Evolutionary conservation across 2,329 filamentous ascomycete species (phyloP).

Genomic region (Trichophaea hybrida): DNA sequence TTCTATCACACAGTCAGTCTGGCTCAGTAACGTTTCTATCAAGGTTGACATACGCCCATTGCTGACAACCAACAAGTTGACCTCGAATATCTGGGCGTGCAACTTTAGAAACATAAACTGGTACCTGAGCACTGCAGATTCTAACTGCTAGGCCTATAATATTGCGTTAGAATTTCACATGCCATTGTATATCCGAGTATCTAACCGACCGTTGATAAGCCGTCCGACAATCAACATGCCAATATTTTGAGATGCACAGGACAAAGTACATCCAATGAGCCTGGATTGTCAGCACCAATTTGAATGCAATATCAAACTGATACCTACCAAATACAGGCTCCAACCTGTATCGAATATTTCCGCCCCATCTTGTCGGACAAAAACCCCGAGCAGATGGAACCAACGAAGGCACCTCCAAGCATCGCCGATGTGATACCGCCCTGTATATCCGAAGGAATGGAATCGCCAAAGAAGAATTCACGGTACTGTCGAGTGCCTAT

Average conservation of each 20-base stretch:
- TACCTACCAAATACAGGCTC: constrained; percentile 34
- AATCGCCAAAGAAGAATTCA: constrained; percentile 39
- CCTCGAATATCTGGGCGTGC: constrained; percentile 34
- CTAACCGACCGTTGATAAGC: constrained; percentile 29
- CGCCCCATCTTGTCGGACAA: constrained; percentile 44
- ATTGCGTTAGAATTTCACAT: not conserved
- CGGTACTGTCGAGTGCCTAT: constrained; percentile 25
- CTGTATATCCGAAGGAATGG: constrained; percentile 34
- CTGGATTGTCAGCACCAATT: constrained; percentile 5
- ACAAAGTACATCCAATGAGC: constrained; percentile 31
- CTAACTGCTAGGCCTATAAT: constrained; percentile 28
- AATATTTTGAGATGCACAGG: constrained; percentile 28
- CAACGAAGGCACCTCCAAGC: constrained; percentile 55
- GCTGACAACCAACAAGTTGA: constrained; percentile 34
- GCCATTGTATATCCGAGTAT: constrained; percentile 5
- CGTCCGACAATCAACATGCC: constrained; percentile 28
- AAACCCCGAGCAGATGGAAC: constrained; percentile 45
- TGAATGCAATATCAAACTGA: not conserved
- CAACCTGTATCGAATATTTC: constrained; percentile 38
- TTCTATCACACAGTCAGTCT: constrained; percentile 14
- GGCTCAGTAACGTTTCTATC: not conserved
- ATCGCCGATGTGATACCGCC: constrained; percentile 56
- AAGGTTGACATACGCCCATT: constrained; percentile 30
- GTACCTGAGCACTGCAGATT: constrained; percentile 35
- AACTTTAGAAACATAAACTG: constrained; percentile 35